Evolutionary conservation across 495 filamentous ascomycete genomes (phyloP), one percentile per base, ranked within the genome.

Genomic region (Aspergillus cavernicola): DNA sequence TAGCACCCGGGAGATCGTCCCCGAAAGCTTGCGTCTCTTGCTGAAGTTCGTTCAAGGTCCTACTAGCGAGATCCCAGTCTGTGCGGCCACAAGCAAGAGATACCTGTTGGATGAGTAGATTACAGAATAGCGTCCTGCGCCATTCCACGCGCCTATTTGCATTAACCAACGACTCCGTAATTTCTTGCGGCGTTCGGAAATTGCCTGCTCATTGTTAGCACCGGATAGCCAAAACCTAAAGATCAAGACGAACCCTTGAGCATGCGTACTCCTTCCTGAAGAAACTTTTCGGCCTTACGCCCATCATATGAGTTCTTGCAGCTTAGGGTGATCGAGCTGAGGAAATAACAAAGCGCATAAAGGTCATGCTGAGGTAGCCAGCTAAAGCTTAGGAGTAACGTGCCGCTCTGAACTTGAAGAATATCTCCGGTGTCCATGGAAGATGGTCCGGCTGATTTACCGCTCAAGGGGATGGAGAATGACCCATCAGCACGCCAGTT

Each of bases 381-480:
- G 32, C 73, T 75, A 50, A 90, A 81, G 23, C 67, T 73, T 29
- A 90, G 65, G 19, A 70, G 61, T 31, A 78, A 50, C 1, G 68
- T 74, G 12, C 76, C 75, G 35, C 69, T 70, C 10, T 74, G 64
- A 18, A 73, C 70, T 43, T 72, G 74, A 42, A 76, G 67, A 33
- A 75, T 76, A 52, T 72, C 75, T 31, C 67, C 74, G 11, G 63
- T 71, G 44, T 71, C 74, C 20, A 70, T 71, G 10, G 62, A 77
- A 40, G 66, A 80, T 6, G 69, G 79, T 50, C 68, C 75, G 35
- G 62, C 71, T 43, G 66, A 79, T 64, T 70, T 72, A 8, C 69
- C 68, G 37, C 71, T 83, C 9, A 99, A 77, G 0, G 89, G 87
- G 29, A 99, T 73, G 12, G 80, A 71, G 38, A 99, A 82, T n/a